Evolutionary conservation across 768 basidiomycete species (phyloP), one percentile per base, ranked within the genome.

Genomic region (Mycena maculata): DNA sequence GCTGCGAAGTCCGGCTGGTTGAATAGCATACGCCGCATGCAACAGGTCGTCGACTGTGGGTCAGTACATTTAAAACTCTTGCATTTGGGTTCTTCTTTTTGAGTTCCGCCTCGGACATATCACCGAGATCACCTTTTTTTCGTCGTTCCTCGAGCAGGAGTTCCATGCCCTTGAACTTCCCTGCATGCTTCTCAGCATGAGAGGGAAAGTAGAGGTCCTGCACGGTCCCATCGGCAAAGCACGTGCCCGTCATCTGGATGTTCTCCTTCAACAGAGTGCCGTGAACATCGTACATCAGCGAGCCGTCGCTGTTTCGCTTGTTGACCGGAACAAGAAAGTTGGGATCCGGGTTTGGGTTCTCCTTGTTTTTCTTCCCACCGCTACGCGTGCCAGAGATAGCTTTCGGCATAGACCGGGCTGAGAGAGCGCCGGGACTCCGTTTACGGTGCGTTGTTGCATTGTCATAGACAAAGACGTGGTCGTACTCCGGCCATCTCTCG

Each of bases 131-230:
- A 16, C 60, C 54, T 15, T 54, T 48, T 28, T 53, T 18, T 22
- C 54, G 41, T 47, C 71, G 71, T 41, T 77, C 67, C 54, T 67
- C 60, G 0, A 64, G 39, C 9, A 71, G 3, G 10, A 60, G 20
- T 20, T 50, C 45, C 75, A 76, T 77, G 11, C 76, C 76, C 42
- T 76, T 76, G 68, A 74, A 77, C n/a, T 63, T 63, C n/a, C 62
- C 62, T 20, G 61, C 61, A 38, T 63, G 61, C 30, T 53, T 53
- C 10, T 3, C n/a, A 27, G 66, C 59, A 23, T 56, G 28, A 23
- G 44, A 23, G 4, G 69, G 61, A 13, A 60, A 53, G 49, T 62
- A 62, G 3, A 62, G 28, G 1, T 62, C 41, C 39, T 62, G 60
- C 12, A 15, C 12, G 10, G 18, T 62, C 38, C 60, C 50, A 36